Base-by-base conservation (phyloP, 768 basidiomycete species). In the Collybia nuda region DNA sequence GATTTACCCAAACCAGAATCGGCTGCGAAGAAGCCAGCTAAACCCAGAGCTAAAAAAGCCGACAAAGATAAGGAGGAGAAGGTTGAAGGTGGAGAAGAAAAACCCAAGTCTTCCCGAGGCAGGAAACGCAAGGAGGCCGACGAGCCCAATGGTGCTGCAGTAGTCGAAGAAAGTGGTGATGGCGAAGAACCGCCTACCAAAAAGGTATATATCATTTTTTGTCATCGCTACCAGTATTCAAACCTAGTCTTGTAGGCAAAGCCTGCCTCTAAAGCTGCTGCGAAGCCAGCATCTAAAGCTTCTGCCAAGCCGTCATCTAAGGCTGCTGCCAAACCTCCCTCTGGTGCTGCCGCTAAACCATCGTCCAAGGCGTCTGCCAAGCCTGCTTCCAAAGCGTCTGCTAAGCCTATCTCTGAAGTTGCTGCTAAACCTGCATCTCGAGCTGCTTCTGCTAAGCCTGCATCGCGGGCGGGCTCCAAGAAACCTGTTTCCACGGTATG, bases 401-500 rank as follows among this genome's bases (percentile, higher is more conserved):
- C 62, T 18, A 78, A 78, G 48, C 76, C 77, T 8, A 63, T 72
- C 3, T 78, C 77, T 39, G 73, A 66, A 39, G 63, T 62, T 28
- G 56, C 73, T 6, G 64, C 60, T 0, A 78, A 79, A 58, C 74
- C 78, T 0, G 64, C 70, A 1, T 80, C 79, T 6, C 70, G 70
- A 18, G 67, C 71, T 15, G 68, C 58, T 18, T 67, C 72, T 39
- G 77, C 67, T 45, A 84, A 84, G 62, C 81, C 84, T 6, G 69
- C 78, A 17, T 84, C 82, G 44, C 70, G 80, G 56, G 82, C 81
- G 23, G 69, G 73, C 24, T 84, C 82, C 12, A 81, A 76, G 74
- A 85, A 84, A 65, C 83, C 84, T 50, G 71, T 68, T n/a, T 84
- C 82, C 42, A 85, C 83, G 80, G 84, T 73, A 52, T 44, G 72